Evolutionary conservation across 2,329 filamentous ascomycete genomes (phyloP), one percentile per base, ranked within the genome.

Genomic region (Ramichloridium luteum): DNA sequence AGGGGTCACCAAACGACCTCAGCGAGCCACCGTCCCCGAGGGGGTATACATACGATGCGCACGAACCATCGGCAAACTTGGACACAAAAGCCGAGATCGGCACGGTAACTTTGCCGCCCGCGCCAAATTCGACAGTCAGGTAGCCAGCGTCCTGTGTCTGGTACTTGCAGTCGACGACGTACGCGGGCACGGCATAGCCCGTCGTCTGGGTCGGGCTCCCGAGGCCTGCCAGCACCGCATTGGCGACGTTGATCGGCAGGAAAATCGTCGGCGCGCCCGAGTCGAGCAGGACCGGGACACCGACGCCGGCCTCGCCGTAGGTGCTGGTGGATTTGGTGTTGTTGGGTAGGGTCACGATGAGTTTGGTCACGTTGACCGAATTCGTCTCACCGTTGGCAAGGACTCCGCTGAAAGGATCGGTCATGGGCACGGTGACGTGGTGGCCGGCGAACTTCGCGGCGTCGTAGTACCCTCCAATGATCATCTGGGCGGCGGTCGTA

Each of bases 111-210:
- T 4, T 27, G 5, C 25, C 25, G 6, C 25, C 25, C 6, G 25
- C 25, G 1, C 13, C 3, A 6, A 27, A 27, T 1, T 27, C 6
- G 12, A 27, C 25, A 2, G 3, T 27, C 9, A 27, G 14, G n/a
- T 15, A 4, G 5, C 25, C 25, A 12, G 14, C n/a, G 25, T 15
- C 16, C 13, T 13, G 14, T 15, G 10, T 15, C 12, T 27, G 25
- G n/a, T 27, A 27, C 6, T 27, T 27, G 25, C 25, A 27, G 25
- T 27, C 25, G 11, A 27, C 25, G 25, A 27, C 16, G 25, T 27
- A 27, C 8, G 25, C 16, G n/a, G n/a, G n/a, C n/a, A n/a, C n/a
- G 5, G 14, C 14, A 15, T 4, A 27, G 3, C 13, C 14, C 14
- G 25, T 27, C 25, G 6, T 27, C 25, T 6, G 13, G 4, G 4